Base-by-base conservation (phyloP, 2,329 filamentous ascomycete genomes). In the Thielaviopsis populi region DNA sequence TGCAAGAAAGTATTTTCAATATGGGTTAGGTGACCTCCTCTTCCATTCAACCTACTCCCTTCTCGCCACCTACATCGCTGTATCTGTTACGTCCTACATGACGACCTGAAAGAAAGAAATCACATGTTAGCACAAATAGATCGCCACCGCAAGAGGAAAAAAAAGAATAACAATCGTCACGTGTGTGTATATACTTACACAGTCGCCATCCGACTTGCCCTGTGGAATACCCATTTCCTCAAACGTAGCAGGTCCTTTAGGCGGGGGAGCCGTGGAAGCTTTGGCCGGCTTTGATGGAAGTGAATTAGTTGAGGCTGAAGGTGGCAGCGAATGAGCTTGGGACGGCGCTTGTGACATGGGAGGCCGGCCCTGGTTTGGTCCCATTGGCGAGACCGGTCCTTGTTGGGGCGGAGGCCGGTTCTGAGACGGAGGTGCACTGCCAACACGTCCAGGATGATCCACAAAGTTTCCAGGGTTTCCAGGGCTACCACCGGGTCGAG, bases 151-250 rank as follows among this genome's bases (percentile, higher is more conserved):
- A 15, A n/a, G 37, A 58, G 11, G 30, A 30, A 54, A n/a, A 54
- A 54, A 19, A 19, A n/a, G 22, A 22, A 10, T 11, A n/a, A 19
- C 17, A 40, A 41, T 13, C 17, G 19, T 41, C 33, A 10, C 22
- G 22, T 22, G 46, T 24, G 3, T 24, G 24, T 10, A 27, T 40
- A 66, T 22, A 80, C 81, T 80, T 83, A 96, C 91, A 78, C 92
- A 99, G 75, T 97, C 91, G 68, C 83, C 83, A n/a, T 96, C 89
- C 67, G 86, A 82, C 74, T 94, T 91, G 59, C 80, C 85, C 70
- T 85, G 82, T 6, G 91, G 89, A 69, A 99, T 92, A 46, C 94
- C 94, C 94, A 99, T 99, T 72, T 95, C 91, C 72, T 96, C 92
- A 73, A 99, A 99, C 0, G 94, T 97, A 70, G 94, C 89, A 0